Percentiles rank a stretch among this genome's conserved stretches.
phyloP scores from a whole-genome alignment of 1,284 basidiomycete genomes.

The Schizophyllum amplum region DNA sequence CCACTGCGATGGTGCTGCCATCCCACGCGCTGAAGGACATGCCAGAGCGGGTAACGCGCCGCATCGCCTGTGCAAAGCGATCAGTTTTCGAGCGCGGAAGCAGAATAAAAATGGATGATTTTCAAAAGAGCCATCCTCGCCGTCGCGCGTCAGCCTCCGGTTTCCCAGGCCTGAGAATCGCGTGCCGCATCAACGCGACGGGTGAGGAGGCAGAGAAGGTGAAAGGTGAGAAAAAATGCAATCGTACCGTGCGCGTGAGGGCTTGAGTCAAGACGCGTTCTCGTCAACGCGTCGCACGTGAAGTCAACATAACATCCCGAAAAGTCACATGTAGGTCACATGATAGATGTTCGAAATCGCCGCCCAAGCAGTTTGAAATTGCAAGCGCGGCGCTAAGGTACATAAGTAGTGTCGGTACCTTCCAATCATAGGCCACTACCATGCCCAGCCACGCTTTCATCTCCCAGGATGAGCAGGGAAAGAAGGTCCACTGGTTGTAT shows the following conservation, averaged over 20 bases:
- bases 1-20: neutral
- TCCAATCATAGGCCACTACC: too few relatives aligned
- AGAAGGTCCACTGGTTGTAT: too few relatives aligned
- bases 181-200: neutral
- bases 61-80: neutral
- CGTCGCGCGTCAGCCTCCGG: neutral
- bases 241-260: neutral
- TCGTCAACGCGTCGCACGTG: too few relatives aligned
- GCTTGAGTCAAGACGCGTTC: neutral
- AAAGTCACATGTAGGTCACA: too few relatives aligned
- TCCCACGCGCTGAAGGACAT: neutral
- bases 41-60: neutral
- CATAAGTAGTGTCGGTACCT: too few relatives aligned
- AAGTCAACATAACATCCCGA: too few relatives aligned
- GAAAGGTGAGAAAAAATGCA: too few relatives aligned
- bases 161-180: neutral
- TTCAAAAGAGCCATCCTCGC: neutral
- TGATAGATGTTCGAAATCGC: too few relatives aligned
- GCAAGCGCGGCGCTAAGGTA: too few relatives aligned
- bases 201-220: neutral
- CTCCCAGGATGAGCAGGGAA: too few relatives aligned
- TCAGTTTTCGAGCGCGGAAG: neutral
- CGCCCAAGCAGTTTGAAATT: too few relatives aligned
- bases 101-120: neutral
- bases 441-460: too few relatives aligned